Base-by-base conservation (phyloP, 2,329 filamentous ascomycete genomes). In the Hortaea werneckii region DNA sequence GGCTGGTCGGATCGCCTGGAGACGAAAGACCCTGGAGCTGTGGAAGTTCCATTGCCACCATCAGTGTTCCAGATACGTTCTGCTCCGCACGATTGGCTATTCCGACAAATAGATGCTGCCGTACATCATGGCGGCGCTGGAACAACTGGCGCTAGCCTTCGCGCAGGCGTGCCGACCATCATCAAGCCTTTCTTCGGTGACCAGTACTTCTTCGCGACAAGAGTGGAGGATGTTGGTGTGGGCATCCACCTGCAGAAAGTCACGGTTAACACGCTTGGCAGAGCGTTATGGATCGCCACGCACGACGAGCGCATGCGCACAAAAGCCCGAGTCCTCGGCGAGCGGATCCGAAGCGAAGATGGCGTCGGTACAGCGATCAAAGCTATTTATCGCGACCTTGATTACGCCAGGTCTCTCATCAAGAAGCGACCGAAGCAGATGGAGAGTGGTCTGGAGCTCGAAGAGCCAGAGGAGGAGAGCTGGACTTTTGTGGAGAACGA, bases 171-270 rank as follows among this genome's bases (percentile, higher is more conserved):
- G 5, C 92, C 92, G 0, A 96, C 92, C 0, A 89, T 98, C 52
- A 85, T 96, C 61, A 86, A 90, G 50, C 92, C 92, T 0, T 98
- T 96, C 71, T 98, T 98, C 61, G 92, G 92, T 5, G 92, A 98
- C 58, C 92, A 98, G 62, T 95, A 85, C 73, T 98, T 98, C 72
- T 96, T 94, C 58, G 92, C 88, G 5, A 79, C 76, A 29, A 78
- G 92, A 4, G 85, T 96, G 1, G 88, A 96, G 64, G 90, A 96
- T 59, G 73, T 98, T 5, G 90, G 92, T 0, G 92, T 96, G 2
- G 92, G 92, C 0, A 82, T 95, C 13, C 87, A 83, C 60, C 74
- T 98, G 57, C 88, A 85, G 71, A 92, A 87, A 65, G 80, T 95
- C 71, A 94, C 92, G 20, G 83, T 86, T n/a, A 84, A 79, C 53